Conservation (phyloP, 768 basidiomycete species). For the Tricholoma sp. region DNA sequence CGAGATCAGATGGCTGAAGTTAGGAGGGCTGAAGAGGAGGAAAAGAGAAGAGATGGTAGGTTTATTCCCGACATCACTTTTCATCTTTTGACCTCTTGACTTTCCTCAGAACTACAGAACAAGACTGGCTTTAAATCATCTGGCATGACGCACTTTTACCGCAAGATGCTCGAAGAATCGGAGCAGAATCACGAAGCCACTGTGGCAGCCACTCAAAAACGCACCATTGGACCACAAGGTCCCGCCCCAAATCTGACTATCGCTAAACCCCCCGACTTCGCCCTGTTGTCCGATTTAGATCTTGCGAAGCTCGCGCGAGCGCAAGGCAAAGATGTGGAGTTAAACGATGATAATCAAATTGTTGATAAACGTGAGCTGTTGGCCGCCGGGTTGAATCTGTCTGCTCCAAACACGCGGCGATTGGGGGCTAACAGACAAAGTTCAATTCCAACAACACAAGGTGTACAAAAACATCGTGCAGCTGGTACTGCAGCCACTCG, state of each 20-base stretch:
- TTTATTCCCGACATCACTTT: slow-evolving; percentile 4
- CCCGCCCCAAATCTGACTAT: slow-evolving; percentile 68
- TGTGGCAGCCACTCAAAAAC: slow-evolving; percentile 67
- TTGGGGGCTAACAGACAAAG: slow-evolving; percentile 37
- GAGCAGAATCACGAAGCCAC: slow-evolving; percentile 84
- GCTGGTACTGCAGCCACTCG: slow-evolving; percentile 79
- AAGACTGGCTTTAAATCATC: slow-evolving; percentile 51
- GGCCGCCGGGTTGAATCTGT: slow-evolving; percentile 87
- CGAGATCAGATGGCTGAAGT: slow-evolving; percentile 95
- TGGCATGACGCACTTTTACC: slow-evolving; percentile 86
- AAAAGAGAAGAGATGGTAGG: slow-evolving; percentile 81
- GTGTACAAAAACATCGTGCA: slow-evolving; percentile 58
- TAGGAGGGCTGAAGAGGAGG: slow-evolving; percentile 87
- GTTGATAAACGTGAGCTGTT: slow-evolving; percentile 93
- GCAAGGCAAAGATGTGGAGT: slow-evolving; percentile 81
- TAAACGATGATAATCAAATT: slow-evolving; percentile 97
- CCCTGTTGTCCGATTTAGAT: slow-evolving; percentile 65
- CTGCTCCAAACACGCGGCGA: slow-evolving; percentile 72
- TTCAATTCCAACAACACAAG: slow-evolving; percentile 19
- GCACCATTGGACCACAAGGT: slow-evolving; percentile 59
- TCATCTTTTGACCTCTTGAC: not conserved
- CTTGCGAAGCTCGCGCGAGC: slow-evolving; percentile 63
- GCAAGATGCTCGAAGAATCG: slow-evolving; percentile 69
- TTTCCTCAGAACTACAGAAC: slow-evolving; percentile 52
- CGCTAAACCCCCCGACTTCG: slow-evolving; percentile 61